Conservation (phyloP, 352 stramenopile genomes). For the Globisporangium cylindrosporum region DNA sequence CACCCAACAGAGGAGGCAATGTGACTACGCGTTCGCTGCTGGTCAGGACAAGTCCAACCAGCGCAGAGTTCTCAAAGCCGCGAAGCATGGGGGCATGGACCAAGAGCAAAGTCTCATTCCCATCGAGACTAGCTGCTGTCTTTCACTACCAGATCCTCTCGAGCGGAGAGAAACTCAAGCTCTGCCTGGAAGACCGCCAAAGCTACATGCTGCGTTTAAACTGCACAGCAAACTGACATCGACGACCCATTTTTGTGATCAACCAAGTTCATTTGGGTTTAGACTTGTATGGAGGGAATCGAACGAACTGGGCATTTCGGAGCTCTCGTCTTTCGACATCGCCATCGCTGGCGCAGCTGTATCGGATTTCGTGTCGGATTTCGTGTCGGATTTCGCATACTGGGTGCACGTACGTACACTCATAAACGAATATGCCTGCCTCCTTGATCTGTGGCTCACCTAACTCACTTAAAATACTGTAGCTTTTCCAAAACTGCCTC, state of each 20-base stretch:
- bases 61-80: neutral
- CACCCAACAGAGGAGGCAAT: neutral
- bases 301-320: neutral
- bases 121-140: neutral
- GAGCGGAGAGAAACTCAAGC: neutral
- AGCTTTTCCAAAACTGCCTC: too few relatives aligned
- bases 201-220: neutral
- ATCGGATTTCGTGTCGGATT: too few relatives aligned
- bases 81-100: neutral
- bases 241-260: neutral
- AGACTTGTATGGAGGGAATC: neutral
- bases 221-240: neutral
- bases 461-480: too few relatives aligned
- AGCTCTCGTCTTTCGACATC: neutral
- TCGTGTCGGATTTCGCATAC: too few relatives aligned
- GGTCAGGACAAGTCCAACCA: neutral
- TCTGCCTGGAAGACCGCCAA: neutral
- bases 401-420: too few relatives aligned
- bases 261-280: neutral
- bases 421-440: too few relatives aligned
- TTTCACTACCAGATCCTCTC: neutral
- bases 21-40: neutral
- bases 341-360: neutral
- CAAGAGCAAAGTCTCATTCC: neutral
- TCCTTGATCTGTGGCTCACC: too few relatives aligned